phyloP scores from a whole-genome alignment of 208 protist species.

The Trichomonas tenax region DNA sequence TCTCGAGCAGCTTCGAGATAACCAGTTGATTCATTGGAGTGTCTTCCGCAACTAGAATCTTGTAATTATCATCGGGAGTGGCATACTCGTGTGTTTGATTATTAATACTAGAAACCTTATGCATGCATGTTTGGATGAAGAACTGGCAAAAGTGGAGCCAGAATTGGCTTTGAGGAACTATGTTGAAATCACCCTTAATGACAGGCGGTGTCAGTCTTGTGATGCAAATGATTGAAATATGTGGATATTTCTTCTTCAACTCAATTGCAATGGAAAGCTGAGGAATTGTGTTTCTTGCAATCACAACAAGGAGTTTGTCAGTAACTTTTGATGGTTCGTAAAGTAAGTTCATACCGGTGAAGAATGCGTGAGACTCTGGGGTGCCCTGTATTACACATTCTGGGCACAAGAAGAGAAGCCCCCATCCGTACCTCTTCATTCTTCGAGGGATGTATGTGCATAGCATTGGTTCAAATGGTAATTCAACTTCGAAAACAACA shows the following conservation, averaged over 20 bases:
- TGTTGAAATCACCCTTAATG: not conserved
- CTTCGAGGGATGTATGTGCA: not conserved
- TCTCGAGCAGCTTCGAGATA: not conserved
- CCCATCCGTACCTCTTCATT: not conserved
- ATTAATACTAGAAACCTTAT: not conserved
- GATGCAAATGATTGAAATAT: not conserved
- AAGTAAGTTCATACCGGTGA: too few species aligned
- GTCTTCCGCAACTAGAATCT: not conserved
- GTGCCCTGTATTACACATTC: too few species aligned
- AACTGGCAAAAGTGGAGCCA: too few species aligned
- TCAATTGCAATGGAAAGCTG: not conserved
- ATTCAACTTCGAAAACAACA: not conserved
- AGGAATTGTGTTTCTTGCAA: too few species aligned
- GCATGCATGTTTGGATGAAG: too few species aligned
- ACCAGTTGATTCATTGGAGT: not conserved
- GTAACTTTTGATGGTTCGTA: too few species aligned
- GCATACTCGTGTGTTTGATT: not conserved
- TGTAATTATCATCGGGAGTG: not conserved
- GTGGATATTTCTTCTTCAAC: not conserved
- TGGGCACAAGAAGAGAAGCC: too few species aligned
- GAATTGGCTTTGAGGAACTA: too few species aligned
- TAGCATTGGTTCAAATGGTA: not conserved
- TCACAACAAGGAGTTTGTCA: too few species aligned
- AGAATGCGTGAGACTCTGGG: too few species aligned
- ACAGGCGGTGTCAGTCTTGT: not conserved